phyloP scores from a whole-genome alignment of 2,329 filamentous ascomycete genomes.

The Aspergillus aculeatinus region DNA sequence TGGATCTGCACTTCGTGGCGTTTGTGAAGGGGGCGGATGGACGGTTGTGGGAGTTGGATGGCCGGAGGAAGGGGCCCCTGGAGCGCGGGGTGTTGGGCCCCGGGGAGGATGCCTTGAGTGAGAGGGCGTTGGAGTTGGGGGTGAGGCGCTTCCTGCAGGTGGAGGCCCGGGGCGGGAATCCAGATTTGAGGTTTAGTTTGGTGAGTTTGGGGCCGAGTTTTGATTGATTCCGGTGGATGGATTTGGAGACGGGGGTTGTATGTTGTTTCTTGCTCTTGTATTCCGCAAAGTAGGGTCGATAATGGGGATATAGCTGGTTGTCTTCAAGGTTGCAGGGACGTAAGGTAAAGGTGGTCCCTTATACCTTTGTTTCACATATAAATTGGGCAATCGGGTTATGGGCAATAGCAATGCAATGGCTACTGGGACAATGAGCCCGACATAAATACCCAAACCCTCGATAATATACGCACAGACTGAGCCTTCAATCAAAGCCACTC shows the following conservation, averaged over 20 bases:
- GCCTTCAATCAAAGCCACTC: neutral
- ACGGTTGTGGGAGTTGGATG: conserved; percentile 79
- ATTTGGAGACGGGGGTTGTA: too few relatives aligned
- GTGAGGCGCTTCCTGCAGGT: conserved; percentile 60
- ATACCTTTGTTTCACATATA: too few relatives aligned
- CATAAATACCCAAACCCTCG: too few relatives aligned
- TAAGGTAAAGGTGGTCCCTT: too few relatives aligned
- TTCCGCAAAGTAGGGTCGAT: too few relatives aligned
- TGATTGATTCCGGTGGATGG: conserved; percentile 36
- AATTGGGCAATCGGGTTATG: too few relatives aligned
- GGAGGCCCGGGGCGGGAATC: conserved; percentile 57
- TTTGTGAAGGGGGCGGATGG: conserved; percentile 77
- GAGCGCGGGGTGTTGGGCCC: conserved; percentile 61
- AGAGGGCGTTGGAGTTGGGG: conserved; percentile 71
- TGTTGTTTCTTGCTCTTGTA: too few relatives aligned
- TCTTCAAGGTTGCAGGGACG: too few relatives aligned
- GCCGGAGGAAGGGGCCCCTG: conserved; percentile 69
- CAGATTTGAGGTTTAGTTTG: conserved; percentile 61
- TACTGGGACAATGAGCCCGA: too few relatives aligned
- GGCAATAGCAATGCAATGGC: too few relatives aligned
- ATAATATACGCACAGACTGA: too few relatives aligned
- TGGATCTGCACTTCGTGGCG: conserved; percentile 95
- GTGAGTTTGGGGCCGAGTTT: conserved; percentile 59
- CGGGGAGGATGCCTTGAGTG: conserved; percentile 71
- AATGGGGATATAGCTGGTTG: too few relatives aligned